Percentiles rank a stretch among this genome's conserved stretches.
phyloP scores from a whole-genome alignment of 352 stramenopile species.

The Phytophthora brassicae region DNA sequence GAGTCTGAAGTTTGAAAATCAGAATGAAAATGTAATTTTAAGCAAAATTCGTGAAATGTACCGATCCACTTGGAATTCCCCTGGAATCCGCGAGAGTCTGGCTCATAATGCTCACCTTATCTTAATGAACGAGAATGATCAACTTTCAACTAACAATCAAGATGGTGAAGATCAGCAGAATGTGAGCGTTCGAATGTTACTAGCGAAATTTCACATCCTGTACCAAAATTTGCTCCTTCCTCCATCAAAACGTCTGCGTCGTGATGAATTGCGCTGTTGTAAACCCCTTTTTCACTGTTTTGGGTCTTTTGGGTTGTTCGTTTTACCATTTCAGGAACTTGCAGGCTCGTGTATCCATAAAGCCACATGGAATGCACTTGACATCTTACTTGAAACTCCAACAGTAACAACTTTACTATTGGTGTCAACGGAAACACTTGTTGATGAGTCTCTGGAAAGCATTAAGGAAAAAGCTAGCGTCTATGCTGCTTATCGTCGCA shows the following conservation, averaged over 20 bases:
- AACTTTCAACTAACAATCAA: slow-evolving; percentile 13
- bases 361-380: slow-evolving; percentile 34
- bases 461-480: slow-evolving; percentile 45
- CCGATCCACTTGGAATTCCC: slow-evolving; percentile 56
- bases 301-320: slow-evolving; percentile 52
- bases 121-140: slow-evolving; percentile 38
- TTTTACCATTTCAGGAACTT: slow-evolving; percentile 33
- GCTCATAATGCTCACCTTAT: slow-evolving; percentile 51
- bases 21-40: slow-evolving; percentile 11
- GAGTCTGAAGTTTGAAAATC: too few species aligned
- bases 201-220: slow-evolving; percentile 37
- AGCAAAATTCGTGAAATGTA: slow-evolving; percentile 53
- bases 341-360: slow-evolving; percentile 19
- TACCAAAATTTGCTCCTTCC: slow-evolving; percentile 59
- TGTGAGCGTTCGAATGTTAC: slow-evolving; percentile 19
- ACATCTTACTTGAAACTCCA: slow-evolving; percentile 40
- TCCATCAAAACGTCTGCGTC: slow-evolving; percentile 39
- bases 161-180: slow-evolving; percentile 24
- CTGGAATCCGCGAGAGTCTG: slow-evolving; percentile 48
- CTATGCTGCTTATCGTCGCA: slow-evolving; percentile 28
- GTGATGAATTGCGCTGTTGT: slow-evolving; percentile 6
- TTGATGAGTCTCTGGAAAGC: slow-evolving; percentile 57
- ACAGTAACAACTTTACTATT: slow-evolving; percentile 38
- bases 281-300: slow-evolving; percentile 42
- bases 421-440: slow-evolving; percentile 33